Evolutionary conservation across 371 early-diverging fungal genomes (phyloP), one percentile per base, ranked within the genome.

Genomic region (Mortierella sp.): DNA sequence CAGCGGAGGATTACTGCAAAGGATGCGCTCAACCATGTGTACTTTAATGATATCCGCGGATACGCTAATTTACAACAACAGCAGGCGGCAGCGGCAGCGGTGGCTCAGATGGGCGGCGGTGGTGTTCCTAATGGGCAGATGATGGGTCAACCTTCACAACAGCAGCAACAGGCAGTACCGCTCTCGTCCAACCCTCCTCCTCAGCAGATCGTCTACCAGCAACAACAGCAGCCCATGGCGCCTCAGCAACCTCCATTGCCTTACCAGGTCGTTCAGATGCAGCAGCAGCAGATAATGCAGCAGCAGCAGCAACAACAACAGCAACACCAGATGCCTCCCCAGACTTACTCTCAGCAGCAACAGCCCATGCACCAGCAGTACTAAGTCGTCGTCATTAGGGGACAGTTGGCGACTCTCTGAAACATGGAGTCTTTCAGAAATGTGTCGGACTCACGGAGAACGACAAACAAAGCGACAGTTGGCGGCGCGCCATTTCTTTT

Each of bases 1-100:
- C 92, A 95, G 26, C 81, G 91, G 82, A 90, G 98, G 59, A 95
- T 98, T 72, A 91, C 94, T 21, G 98, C 98, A n/a, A 93, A 94
- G 80, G 94, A 95, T 73, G 97, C 97, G 11, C 82, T 98, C 64
- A 88, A 88, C 31, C 98, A 96, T 89, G 88, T 92, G 83, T 97
- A 96, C 77, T 97, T 97, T 86, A 91, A 93, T 61, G 96, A 96
- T 43, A 83, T 83, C 67, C 74, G 84, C 14, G 84, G 84, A 37
- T 83, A 83, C 61, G 84, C 84, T 59, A 83, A 83, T 26, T 34
- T 83, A 26, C 84, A 83, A 37, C 84, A 83, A 43, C 84, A 83
- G 16, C 84, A 76, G 28, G 37, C 72, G 40, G 67, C 79, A 53
- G 74, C 81, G 4, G 73, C 73, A 13, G 80, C 80, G 13, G 82